Evolutionary conservation across 2,329 filamentous ascomycete species (phyloP).

Genomic region (Aciculosporium take): DNA sequence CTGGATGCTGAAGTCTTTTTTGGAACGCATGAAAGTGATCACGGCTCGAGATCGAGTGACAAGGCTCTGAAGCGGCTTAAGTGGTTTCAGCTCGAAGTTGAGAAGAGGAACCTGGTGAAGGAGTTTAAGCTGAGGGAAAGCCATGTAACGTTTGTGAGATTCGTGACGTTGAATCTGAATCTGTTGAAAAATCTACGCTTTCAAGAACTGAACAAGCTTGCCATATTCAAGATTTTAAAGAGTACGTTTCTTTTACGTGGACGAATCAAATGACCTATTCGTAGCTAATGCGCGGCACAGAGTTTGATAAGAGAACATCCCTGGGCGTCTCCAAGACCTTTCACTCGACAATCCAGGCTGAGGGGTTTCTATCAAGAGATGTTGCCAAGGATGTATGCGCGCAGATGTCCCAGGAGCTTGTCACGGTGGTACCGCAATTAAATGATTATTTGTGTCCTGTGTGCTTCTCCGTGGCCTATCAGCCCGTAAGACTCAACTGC

Average conservation of each 20-base stretch:
- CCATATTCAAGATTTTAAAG: slow-evolving; percentile 73
- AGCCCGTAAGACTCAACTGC: slow-evolving; percentile 64
- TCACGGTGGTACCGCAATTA: slow-evolving; percentile 64
- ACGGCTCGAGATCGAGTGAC: slow-evolving; percentile 50
- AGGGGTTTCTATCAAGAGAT: slow-evolving; percentile 47
- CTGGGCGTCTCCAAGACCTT: slow-evolving; percentile 53
- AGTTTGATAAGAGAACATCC: slow-evolving; percentile 77
- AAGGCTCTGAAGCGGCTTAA: slow-evolving; percentile 54
- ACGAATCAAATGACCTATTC: not conserved
- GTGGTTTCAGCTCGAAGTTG: slow-evolving; percentile 57
- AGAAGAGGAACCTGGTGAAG: slow-evolving; percentile 41
- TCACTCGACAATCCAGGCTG: slow-evolving; percentile 41
- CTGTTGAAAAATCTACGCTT: slow-evolving; percentile 73
- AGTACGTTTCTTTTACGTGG: slow-evolving; percentile 36
- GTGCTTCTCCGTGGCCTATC: slow-evolving; percentile 66
- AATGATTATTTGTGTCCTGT: slow-evolving; percentile 75
- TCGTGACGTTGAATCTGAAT: slow-evolving; percentile 57
- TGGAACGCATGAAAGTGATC: slow-evolving; percentile 57
- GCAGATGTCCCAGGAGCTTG: slow-evolving; percentile 56
- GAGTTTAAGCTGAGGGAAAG: slow-evolving; percentile 55
- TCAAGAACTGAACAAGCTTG: slow-evolving; percentile 68
- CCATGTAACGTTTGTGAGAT: slow-evolving; percentile 47
- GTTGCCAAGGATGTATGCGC: slow-evolving; percentile 65
- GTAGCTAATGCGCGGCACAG: slow-evolving; percentile 22
- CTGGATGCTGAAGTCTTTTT: slow-evolving; percentile 72